Conservation (phyloP, 2,329 filamentous ascomycete species). For the Aspergillus brunneoviolaceus region DNA sequence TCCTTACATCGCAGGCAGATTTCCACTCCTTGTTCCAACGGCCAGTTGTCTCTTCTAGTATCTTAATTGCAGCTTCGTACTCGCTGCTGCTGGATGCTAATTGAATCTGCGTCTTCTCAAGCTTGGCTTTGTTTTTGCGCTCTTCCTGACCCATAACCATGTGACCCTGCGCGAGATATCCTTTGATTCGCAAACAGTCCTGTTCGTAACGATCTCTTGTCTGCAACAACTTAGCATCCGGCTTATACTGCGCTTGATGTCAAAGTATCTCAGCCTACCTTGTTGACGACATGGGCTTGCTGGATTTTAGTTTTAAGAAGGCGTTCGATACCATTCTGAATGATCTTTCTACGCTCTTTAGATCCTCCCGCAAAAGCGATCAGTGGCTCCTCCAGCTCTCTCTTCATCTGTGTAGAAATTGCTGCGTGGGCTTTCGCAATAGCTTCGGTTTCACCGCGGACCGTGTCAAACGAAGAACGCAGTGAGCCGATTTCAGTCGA, state of each 20-base stretch:
- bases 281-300: conserved; percentile 88
- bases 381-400: conserved; percentile 89
- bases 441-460: conserved; percentile 84
- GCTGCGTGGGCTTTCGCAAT: conserved; percentile 92
- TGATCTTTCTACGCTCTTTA: conserved; percentile 95
- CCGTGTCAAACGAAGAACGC: conserved; percentile 78
- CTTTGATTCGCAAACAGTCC: conserved; percentile 97
- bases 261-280: conserved; percentile 54
- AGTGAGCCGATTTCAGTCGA: conserved; percentile 84
- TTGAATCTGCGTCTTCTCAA: conserved; percentile 98
- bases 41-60: conserved; percentile 89
- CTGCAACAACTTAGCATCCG: conserved; percentile 43
- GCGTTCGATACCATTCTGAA: conserved; percentile 92
- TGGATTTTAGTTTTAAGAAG: conserved; percentile 88
- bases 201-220: conserved; percentile 94
- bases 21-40: conserved; percentile 99
- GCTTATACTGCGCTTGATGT: not conserved
- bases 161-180: conserved; percentile 95
- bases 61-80: conserved; percentile 90
- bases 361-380: conserved; percentile 89
- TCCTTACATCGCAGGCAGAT: conserved; percentile 73
- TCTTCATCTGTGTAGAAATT: conserved; percentile 93
- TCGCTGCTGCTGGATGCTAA: conserved; percentile 87
- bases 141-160: conserved; percentile 99
- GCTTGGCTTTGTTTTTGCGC: conserved; percentile 95